phyloP scores from a whole-genome alignment of 2,329 filamentous ascomycete species.

The Gnomoniopsis smithogilvyi region DNA sequence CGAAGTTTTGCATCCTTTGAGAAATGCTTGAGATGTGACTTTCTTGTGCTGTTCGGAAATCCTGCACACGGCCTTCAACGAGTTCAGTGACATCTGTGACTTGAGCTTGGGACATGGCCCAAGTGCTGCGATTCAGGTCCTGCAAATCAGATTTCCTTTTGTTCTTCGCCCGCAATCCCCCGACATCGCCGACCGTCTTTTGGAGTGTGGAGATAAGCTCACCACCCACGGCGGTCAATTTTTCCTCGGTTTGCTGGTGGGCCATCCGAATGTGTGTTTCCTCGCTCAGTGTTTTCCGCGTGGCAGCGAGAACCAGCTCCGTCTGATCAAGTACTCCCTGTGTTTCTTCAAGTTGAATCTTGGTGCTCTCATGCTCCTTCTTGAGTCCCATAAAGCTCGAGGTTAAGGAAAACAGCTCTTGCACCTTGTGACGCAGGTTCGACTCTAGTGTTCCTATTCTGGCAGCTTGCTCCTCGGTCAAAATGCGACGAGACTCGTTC shows the following conservation, averaged over 20 bases:
- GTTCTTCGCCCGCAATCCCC: constrained; percentile 81
- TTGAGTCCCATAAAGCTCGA: constrained; percentile 85
- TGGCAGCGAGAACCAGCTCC: constrained; percentile 76
- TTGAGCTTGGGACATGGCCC: constrained; percentile 72
- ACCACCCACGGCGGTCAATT: constrained; percentile 69
- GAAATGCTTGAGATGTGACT: constrained; percentile 67
- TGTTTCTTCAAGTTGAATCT: constrained; percentile 70
- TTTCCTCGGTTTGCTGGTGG: constrained; percentile 79
- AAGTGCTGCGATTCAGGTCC: constrained; percentile 71
- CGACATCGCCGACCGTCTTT: constrained; percentile 75
- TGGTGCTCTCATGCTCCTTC: constrained; percentile 82
- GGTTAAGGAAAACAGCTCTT: constrained; percentile 84
- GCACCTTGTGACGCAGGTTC: constrained; percentile 88
- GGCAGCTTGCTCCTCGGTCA: constrained; percentile 87
- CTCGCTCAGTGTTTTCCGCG: constrained; percentile 71
- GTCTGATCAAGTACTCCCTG: constrained; percentile 82
- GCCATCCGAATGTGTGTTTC: constrained; percentile 78
- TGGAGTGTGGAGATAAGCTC: constrained; percentile 76
- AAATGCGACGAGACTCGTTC: constrained; percentile 86
- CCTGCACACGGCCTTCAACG: constrained; percentile 71
- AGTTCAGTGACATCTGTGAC: constrained; percentile 73
- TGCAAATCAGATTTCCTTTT: constrained; percentile 83
- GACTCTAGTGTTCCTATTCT: constrained; percentile 90
- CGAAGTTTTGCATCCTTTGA: constrained; percentile 71
- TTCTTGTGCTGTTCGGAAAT: constrained; percentile 71